Conservation (phyloP, 768 basidiomycete species). For the Leccinellum rugosiceps region DNA sequence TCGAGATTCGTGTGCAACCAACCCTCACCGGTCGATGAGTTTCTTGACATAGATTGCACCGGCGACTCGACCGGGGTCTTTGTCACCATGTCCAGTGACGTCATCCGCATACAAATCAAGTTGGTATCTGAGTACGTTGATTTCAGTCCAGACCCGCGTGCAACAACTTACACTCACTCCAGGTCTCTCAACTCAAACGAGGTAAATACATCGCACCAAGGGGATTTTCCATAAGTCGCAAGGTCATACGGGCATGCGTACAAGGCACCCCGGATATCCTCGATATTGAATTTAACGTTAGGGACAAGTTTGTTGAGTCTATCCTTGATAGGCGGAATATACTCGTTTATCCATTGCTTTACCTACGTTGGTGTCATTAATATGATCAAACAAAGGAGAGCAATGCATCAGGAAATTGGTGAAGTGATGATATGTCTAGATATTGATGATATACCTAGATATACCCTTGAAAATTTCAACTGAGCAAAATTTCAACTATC, state of each 20-base stretch:
- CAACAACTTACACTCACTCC: slow-evolving; percentile 27
- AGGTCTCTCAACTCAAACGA: slow-evolving; percentile 32
- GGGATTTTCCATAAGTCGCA: slow-evolving; percentile 33
- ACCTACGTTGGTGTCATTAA: slow-evolving; percentile 1
- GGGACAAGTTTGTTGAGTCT: slow-evolving; percentile 36
- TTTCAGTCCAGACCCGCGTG: background rate
- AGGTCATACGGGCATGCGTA: slow-evolving; percentile 42
- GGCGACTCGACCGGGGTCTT: slow-evolving; percentile 31
- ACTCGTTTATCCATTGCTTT: slow-evolving; percentile 31
- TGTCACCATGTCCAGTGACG: slow-evolving; percentile 30
- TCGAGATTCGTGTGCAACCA: background rate
- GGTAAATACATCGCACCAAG: slow-evolving; percentile 42
- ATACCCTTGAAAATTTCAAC: too few relatives aligned
- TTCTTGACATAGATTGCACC: slow-evolving; percentile 39
- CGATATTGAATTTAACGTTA: slow-evolving; percentile 28
- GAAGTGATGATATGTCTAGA: too few relatives aligned
- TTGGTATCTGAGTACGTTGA: slow-evolving; percentile 30
- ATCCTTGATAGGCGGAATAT: slow-evolving; percentile 35
- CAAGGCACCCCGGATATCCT: slow-evolving; percentile 37
- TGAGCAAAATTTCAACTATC: too few relatives aligned
- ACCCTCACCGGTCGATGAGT: slow-evolving; percentile 36
- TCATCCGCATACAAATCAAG: slow-evolving; percentile 34
- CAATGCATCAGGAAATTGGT: too few relatives aligned
- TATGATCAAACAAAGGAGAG: too few relatives aligned
- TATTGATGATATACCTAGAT: too few relatives aligned